Evolutionary conservation across 192 early-diverging fungal species (phyloP), one percentile per base, ranked within the genome.

Genomic region (Ambispora gerdemannii): DNA sequence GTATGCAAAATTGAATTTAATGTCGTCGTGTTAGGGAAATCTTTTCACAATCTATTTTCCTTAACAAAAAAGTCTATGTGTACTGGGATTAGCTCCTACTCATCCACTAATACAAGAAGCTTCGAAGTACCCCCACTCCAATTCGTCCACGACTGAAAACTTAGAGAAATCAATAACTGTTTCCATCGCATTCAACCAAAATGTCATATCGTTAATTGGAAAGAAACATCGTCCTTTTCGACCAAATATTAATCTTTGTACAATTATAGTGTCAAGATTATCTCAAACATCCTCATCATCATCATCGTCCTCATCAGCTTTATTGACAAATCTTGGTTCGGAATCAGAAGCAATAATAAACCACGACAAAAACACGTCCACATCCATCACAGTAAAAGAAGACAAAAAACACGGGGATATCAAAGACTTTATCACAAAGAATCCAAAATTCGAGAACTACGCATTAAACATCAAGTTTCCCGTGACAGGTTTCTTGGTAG

Each of bases 51-150:
- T 58, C 11, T 58, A 11, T 13, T 58, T 25, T 58, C 55, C 24
- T 58, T n/a, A n/a, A n/a, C n/a, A n/a, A n/a, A n/a, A 24, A 20
- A 56, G 55, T n/a, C 68, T 70, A 27, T 63, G 52, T 28, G 68
- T 70, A 6, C 24, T 70, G n/a, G 34, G 68, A n/a, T 28, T 70
- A 15, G 68, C 68, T 8, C 4, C 50, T 15, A 30, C 52, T 7
- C 68, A 70, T 35, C 68, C 68, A 20, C 20, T 63, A n/a, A 15
- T 63, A 15, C 6, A 43, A 43, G 38, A 43, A 10, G 38, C 7
- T 10, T 43, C 38, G 7, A 10, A 10, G 7, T 43, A 10, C 15
- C 38, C 38, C 7, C 6, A 43, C 7, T 33, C 62, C 22, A 3
- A 36, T 34, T 33, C 62, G 33, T 34, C 62, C 10, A 8, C n/a